A percentile compares a stretch with the other conserved stretches of the same genome.
Evolutionary conservation across 2,329 filamentous ascomycete genomes (phyloP).

Genomic region (Amesomyces nigricolor): DNA sequence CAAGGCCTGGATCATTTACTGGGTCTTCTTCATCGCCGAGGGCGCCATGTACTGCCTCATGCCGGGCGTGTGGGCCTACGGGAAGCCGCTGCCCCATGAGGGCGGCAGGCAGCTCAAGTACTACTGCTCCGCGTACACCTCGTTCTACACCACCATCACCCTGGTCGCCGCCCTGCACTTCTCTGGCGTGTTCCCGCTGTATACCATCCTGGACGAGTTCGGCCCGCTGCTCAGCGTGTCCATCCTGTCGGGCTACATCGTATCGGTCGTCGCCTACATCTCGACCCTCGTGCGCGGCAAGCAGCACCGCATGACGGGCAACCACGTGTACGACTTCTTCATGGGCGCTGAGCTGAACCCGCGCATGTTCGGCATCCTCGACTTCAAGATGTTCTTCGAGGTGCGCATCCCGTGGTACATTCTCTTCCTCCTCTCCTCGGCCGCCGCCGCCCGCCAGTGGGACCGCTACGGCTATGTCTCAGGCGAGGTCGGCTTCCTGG

Average conservation of each 20-base stretch:
- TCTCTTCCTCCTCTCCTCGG: conserved; percentile 63
- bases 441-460: conserved; percentile 66
- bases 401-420: conserved; percentile 85
- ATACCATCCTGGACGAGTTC: conserved; percentile 92
- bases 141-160: conserved; percentile 79
- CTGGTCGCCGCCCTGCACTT: conserved; percentile 69
- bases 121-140: conserved; percentile 86
- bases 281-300: conserved; percentile 75
- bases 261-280: conserved; percentile 78
- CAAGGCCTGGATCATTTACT: conserved; percentile 90
- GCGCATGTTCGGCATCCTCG: conserved; percentile 74
- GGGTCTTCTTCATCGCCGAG: conserved; percentile 85
- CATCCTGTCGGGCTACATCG: conserved; percentile 82
- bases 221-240: conserved; percentile 88
- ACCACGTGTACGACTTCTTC: conserved; percentile 80
- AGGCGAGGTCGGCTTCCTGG: conserved; percentile 64
- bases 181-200: conserved; percentile 78
- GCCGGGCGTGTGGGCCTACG: conserved; percentile 81
- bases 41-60: conserved; percentile 75
- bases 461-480: conserved; percentile 74
- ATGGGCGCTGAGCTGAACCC: conserved; percentile 87
- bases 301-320: conserved; percentile 87
- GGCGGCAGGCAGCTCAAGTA: conserved; percentile 83
- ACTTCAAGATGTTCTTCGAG: conserved; percentile 93
- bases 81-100: conserved; percentile 78